Base-by-base conservation (phyloP, 2,329 filamentous ascomycete species). In the Aphanoascus verrucosus region DNA sequence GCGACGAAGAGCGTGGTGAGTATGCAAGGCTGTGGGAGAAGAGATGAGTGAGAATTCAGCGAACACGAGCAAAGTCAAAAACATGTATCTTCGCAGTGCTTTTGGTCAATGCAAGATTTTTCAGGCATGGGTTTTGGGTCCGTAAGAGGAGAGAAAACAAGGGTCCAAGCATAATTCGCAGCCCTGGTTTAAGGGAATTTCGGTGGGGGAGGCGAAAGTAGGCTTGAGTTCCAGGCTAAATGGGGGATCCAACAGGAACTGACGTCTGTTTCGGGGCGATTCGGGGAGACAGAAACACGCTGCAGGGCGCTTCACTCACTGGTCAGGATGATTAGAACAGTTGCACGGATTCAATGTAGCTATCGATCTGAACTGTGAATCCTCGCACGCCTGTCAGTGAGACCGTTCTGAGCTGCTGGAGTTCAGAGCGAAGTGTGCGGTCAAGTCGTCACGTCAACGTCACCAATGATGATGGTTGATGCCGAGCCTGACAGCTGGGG, bases 1-100 rank as follows among this genome's bases (percentile, higher is more conserved):
- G 46, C 35, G 56, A 54, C 48, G 52, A 55, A 54, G 53, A n/a
- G 41, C 35, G 54, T 47, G 54, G 54, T 49, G 34, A 52, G 41
- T 20, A 45, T 17, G 42, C 31, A 28, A 32, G 35, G 5, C 40
- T 46, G 43, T 43, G 32, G 32, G 40, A 53, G 54, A 50, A 53
- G 23, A 4, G 42, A 42, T 56, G 53, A 49, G 49, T n/a, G 55
- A 40, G 46, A 58, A 55, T 55, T 53, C 41, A 49, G 41, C 42
- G 32, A 48, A 54, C 40, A 38, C 37, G 23, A 49, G 31, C 15
- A 49, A 43, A 50, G 35, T 49, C 47, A 42, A 50, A 35, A 20
- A 23, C 11, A n/a, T 9, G 37, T 50, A 50, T 35, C 37, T 49
- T 49, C 17, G 5, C 20, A 17, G 42, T 17, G 7, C 14, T 14